These are phyloP conservation scores for Elsinoe australis DNA, from an alignment of 2,329 filamentous ascomycete species.

Conservation along the genomic window DNA sequence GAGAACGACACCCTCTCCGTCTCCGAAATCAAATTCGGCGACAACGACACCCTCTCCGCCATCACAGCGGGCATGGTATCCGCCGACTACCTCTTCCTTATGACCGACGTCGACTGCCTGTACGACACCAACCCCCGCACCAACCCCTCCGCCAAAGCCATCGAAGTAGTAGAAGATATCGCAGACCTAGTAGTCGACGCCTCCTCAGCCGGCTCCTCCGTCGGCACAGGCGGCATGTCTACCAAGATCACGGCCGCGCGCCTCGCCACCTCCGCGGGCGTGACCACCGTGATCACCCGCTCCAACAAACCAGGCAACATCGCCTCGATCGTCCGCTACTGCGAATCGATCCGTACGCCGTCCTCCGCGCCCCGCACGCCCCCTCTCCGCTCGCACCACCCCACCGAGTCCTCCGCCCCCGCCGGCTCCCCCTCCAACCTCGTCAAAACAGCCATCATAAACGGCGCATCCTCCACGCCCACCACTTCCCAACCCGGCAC, in stretches of 20 bases:
- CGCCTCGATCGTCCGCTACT: conserved; percentile 72
- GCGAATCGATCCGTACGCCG: conserved; percentile 51
- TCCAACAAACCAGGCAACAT: conserved; percentile 94
- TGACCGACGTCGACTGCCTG: conserved; percentile 97
- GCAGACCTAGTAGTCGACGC: conserved; percentile 75
- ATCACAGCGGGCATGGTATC: conserved; percentile 97
- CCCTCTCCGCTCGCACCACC: background rate
- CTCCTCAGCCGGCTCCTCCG: conserved; percentile 75
- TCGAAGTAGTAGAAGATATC: conserved; percentile 90
- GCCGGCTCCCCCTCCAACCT: conserved; percentile 15
- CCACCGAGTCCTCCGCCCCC: conserved; percentile 22
- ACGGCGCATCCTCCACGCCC: conserved; percentile 21
- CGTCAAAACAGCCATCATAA: conserved; percentile 24
- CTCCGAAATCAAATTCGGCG: conserved; percentile 97
- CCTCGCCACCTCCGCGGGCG: conserved; percentile 85
- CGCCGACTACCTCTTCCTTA: conserved; percentile 91
- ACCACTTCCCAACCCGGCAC: conserved; percentile 21
- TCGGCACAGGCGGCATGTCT: conserved; percentile 94
- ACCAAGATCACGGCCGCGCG: conserved; percentile 94
- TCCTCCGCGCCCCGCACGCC: conserved; percentile 1
- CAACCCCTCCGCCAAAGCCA: conserved; percentile 76
- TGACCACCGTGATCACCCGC: conserved; percentile 90
- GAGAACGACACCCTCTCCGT: conserved; percentile 96
- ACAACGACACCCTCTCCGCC: conserved; percentile 94
- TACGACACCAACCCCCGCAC: conserved; percentile 92